Evolutionary conservation across 768 basidiomycete species (phyloP), one percentile per base, ranked within the genome.

Genomic region (Hypsizygus marmoreus): DNA sequence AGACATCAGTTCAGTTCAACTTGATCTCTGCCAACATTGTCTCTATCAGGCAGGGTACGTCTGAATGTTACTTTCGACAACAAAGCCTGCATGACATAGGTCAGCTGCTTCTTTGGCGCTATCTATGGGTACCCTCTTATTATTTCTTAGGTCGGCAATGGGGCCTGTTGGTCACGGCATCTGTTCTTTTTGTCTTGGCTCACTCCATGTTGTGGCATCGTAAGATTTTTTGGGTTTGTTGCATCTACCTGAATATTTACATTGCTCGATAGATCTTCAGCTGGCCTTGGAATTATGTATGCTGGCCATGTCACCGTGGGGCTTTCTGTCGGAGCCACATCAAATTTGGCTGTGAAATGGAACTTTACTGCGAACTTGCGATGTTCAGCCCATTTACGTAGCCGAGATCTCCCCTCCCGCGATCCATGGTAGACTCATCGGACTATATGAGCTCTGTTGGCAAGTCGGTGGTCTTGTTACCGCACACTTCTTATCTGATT

Each of bases 381-480:
- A n/a, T n/a, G n/a, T n/a, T n/a, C n/a, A 67, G 59, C 68, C 73
- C 5, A 67, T 72, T 36, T 75, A 67, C 49, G 66, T 73, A 36
- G 69, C 74, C 9, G 76, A 80, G 56, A 68, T 75, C 26, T 54
- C 75, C 2, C 67, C 75, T 14, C 64, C 73, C 16, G 66, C 69
- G 4, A 71, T 75, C 43, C 67, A 73, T n/a, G 76, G 76, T 20
- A 66, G 71, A 26, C 59, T 79, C 16, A 70, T 75, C 39, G 78
- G 77, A 13, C 53, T 74, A 39, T 77, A 73, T 56, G 76, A 80
- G 44, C 54, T 76, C n/a, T 68, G 68, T 26, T 75, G 71, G 64
- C 77, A 79, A 57, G 59, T 71, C 31, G 77, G 76, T 26, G 70
- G 68, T n/a, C 63, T 77, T 12, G 58, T 71, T 24, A 73, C 29